Percentiles rank a stretch among this genome's conserved stretches.
Conservation (phyloP, 192 early-diverging fungal species). For the Gamsiella multidivaricata region DNA sequence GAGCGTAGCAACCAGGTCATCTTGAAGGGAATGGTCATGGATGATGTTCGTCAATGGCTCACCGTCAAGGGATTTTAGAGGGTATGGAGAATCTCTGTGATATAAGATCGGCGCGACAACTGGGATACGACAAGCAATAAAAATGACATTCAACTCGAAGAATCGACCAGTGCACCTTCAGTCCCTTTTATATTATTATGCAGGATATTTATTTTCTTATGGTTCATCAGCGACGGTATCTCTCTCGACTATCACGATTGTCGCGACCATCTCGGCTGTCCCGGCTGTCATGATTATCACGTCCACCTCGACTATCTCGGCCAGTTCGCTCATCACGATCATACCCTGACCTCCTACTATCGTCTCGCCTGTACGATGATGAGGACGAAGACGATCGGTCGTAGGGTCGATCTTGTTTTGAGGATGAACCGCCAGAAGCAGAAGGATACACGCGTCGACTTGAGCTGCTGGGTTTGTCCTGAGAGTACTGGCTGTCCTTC, state of each 20-base stretch:
- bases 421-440: conserved; percentile 2
- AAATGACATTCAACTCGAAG: no score
- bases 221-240: conserved; percentile 9
- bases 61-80: conserved; percentile 56
- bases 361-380: conserved; percentile 5
- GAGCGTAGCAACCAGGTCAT: conserved; percentile 52
- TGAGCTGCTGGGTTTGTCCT: neutral
- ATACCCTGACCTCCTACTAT: conserved; percentile 17
- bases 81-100: no score
- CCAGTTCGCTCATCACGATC: conserved; percentile 3
- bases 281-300: neutral
- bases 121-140: neutral
- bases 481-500: neutral
- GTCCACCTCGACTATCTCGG: conserved; percentile 8
- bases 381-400: conserved; percentile 12
- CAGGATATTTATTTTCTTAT: no score
- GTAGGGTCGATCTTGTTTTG: conserved; percentile 8
- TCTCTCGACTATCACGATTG: conserved; percentile 14
- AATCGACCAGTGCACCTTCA: no score
- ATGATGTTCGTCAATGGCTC: conserved; percentile 54
- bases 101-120: no score
- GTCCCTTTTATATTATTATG: no score
- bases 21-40: conserved; percentile 49
- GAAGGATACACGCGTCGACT: neutral
- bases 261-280: conserved; percentile 6